Evolutionary conservation across 2,329 filamentous ascomycete genomes (phyloP), one percentile per base, ranked within the genome.

Genomic region (Rhynchosporium secalis): DNA sequence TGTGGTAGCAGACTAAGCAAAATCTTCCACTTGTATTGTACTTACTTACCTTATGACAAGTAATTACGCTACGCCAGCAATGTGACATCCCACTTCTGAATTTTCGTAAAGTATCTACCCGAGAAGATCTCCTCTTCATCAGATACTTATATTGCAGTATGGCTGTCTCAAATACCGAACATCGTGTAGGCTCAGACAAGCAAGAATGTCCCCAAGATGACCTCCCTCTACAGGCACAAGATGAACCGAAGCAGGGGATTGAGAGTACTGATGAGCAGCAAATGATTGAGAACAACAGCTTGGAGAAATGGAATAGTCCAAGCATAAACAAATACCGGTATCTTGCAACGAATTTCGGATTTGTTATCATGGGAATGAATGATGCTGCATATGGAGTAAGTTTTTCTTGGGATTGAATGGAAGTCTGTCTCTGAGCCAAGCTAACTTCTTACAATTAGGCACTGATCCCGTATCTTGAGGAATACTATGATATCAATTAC

Each of bases 401-500:
- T 78, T 20, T 20, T 38, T n/a, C 3, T 36, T 20, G 20, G 20
- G 15, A 46, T 4, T 9, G n/a, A 6, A 9, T 72, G 68, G 26
- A 66, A 38, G 48, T 83, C 5, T 47, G 71, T 77, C 78, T 67
- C 80, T 78, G 88, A 15, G 91, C 90, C 13, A 93, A 90, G 90
- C 88, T 91, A 55, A 89, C 88, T 95, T 96, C 73, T 95, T 96
- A 89, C 36, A 41, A 3, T 38, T 57, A 82, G 78, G 78, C 80
- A 49, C 72, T 84, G 20, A 74, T 84, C 58, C 76, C 76, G 62
- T 75, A 76, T 56, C 78, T 88, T 45, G 84, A 87, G 76, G 74
- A 74, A 15, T 88, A 88, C 75, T 90, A 90, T 75, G 58, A 77
- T 56, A 76, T 89, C 57, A 79, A 77, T 51, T 89, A 89, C 72